Conservation (phyloP, 768 basidiomycete genomes). For the Megacollybia marginata region DNA sequence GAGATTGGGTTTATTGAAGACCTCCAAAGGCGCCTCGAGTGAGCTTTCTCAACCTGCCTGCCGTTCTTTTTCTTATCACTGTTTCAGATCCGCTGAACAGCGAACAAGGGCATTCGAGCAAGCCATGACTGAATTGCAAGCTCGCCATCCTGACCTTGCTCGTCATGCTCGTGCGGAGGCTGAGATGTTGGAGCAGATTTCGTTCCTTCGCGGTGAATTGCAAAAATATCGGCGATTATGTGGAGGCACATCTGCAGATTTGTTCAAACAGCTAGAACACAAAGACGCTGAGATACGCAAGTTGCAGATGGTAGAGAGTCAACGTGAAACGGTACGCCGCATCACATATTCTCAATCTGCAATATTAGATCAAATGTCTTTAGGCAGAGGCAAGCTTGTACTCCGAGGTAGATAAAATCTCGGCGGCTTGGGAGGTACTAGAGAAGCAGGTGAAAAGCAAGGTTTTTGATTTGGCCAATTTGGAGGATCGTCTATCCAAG, state of each 20-base stretch:
- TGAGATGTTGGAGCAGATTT: constrained; percentile 41
- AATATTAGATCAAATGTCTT: not conserved
- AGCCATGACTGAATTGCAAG: constrained; percentile 38
- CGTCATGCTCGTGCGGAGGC: constrained; percentile 43
- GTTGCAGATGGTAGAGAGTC: constrained; percentile 54
- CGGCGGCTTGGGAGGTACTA: constrained; percentile 78
- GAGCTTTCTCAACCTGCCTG: constrained; percentile 15
- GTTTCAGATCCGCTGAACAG: constrained; percentile 43
- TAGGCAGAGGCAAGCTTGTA: constrained; percentile 75
- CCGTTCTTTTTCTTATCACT: constrained; percentile 10
- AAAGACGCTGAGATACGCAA: constrained; percentile 65
- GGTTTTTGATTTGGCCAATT: constrained; percentile 67
- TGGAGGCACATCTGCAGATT: constrained; percentile 56
- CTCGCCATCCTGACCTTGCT: constrained; percentile 45
- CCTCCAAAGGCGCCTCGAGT: constrained; percentile 52
- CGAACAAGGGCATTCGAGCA: constrained; percentile 45
- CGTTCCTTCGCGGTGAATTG: constrained; percentile 38
- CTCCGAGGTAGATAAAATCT: constrained; percentile 78
- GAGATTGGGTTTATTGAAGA: constrained; percentile 43
- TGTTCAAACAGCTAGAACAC: constrained; percentile 40
- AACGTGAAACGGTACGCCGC: constrained; percentile 53
- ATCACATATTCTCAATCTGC: not conserved
- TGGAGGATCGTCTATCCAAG: constrained; percentile 70
- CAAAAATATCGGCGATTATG: constrained; percentile 56
- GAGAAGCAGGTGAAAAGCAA: constrained; percentile 80